phyloP scores from a whole-genome alignment of 495 filamentous ascomycete genomes.

The Lasiosphaeria miniovina region DNA sequence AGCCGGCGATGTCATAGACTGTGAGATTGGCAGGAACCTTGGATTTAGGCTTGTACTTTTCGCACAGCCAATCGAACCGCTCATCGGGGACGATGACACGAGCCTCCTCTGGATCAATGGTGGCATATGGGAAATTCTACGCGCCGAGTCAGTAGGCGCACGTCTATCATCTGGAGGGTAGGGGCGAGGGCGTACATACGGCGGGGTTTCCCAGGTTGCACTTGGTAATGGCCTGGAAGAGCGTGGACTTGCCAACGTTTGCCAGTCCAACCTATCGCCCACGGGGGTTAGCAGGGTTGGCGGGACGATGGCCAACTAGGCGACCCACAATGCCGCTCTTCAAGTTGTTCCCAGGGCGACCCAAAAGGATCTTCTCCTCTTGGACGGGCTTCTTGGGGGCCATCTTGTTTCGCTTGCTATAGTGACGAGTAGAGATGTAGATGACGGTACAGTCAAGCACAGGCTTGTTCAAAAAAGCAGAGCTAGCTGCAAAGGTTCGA shows the following conservation, averaged over 20 bases:
- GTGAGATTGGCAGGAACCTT: constrained; percentile 94
- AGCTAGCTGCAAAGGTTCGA: constrained; percentile 60
- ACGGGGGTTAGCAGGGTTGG: constrained; percentile 28
- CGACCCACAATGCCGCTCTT: constrained; percentile 98
- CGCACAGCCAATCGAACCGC: constrained; percentile 91
- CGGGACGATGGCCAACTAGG: constrained; percentile 18
- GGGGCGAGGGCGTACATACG: constrained; percentile 46
- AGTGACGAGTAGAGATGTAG: constrained; percentile 46
- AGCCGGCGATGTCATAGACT: constrained; percentile 97
- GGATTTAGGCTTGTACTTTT: constrained; percentile 97
- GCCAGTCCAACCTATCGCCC: constrained; percentile 83
- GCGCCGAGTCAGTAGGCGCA: constrained; percentile 22
- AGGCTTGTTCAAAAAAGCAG: constrained; percentile 45
- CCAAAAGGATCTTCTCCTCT: constrained; percentile 79
- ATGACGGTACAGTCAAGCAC: constrained; percentile 46
- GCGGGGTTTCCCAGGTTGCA: constrained; percentile 96
- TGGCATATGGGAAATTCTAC: constrained; percentile 97
- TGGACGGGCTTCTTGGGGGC: constrained; percentile 73
- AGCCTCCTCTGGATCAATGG: constrained; percentile 97
- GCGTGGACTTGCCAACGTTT: constrained; percentile 98
- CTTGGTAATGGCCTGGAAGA: constrained; percentile 99
- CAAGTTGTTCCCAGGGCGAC: constrained; percentile 94
- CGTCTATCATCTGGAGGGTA: constrained; percentile 17
- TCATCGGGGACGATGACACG: constrained; percentile 96
- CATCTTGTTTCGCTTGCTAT: constrained; percentile 60